phyloP scores from a whole-genome alignment of 202 grass and related monocot genomes.

The Panicum hallii region DNA sequence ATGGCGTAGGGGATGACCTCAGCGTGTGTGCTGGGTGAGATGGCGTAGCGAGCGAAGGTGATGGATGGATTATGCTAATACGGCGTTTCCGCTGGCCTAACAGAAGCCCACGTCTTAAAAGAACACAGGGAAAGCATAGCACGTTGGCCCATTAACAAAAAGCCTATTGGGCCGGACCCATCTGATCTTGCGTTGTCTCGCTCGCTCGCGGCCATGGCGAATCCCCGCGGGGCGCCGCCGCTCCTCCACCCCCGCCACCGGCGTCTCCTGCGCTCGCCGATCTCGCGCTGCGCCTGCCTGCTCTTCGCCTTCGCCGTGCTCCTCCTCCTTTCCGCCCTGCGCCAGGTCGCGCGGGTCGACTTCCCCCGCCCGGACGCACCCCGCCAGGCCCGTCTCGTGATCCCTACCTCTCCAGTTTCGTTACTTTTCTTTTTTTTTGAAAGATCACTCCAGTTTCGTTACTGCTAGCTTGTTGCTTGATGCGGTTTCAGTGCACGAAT shows the following conservation, averaged over 20 bases:
- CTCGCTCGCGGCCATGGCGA: constrained; percentile 34
- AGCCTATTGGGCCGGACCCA: background rate
- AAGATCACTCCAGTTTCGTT: background rate
- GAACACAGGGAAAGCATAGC: background rate
- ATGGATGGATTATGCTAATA: background rate
- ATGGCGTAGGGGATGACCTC: constrained; percentile 17
- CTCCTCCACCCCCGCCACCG: constrained; percentile 24
- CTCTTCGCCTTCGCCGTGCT: constrained; percentile 49
- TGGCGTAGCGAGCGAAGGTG: background rate
- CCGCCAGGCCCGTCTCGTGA: constrained; percentile 21
- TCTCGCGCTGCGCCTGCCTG: constrained; percentile 54
- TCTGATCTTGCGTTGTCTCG: background rate
- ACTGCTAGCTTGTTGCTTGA: background rate
- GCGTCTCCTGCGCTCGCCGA: constrained; percentile 48
- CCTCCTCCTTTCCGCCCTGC: constrained; percentile 68
- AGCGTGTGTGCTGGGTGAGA: background rate
- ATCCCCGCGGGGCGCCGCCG: constrained; percentile 18
- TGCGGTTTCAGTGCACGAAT: background rate
- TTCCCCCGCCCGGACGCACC: constrained; percentile 28
- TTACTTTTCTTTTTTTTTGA: background rate
- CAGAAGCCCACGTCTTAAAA: background rate
- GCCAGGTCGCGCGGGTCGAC: constrained; percentile 68
- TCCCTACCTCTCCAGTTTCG: background rate
- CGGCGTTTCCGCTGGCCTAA: background rate
- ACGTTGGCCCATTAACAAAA: background rate